Conservation (phyloP, 2,329 filamentous ascomycete species). For the Phialemoniopsis sp. region DNA sequence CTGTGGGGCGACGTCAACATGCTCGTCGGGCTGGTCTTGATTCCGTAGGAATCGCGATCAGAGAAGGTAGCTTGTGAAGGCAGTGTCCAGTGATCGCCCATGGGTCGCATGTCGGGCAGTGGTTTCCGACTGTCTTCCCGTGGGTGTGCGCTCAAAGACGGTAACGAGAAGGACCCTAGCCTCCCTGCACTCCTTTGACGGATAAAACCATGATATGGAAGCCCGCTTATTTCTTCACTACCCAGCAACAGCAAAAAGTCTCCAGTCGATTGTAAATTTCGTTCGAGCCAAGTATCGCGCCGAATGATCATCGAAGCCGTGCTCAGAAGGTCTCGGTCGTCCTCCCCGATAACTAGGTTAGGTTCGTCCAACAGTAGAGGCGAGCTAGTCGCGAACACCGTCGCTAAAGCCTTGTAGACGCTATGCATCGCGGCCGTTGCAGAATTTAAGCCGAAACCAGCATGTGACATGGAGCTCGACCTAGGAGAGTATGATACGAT, state of each 20-base stretch:
- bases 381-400: slow-evolving; percentile 35
- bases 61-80: slow-evolving; percentile 9
- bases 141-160: slow-evolving; percentile 18
- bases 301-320: slow-evolving; percentile 40
- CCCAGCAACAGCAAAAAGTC: slow-evolving; percentile 49
- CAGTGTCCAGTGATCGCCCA: slow-evolving; percentile 29
- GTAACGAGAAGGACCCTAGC: slow-evolving; percentile 22
- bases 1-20: slow-evolving; percentile 24
- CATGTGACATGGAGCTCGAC: slow-evolving; percentile 4
- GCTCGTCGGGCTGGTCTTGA: slow-evolving; percentile 14
- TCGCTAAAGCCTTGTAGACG: slow-evolving; percentile 47
- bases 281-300: slow-evolving; percentile 40
- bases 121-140: slow-evolving; percentile 29
- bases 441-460: slow-evolving; percentile 3
- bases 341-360: slow-evolving; percentile 33
- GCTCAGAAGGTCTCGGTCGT: slow-evolving; percentile 38
- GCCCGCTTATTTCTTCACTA: slow-evolving; percentile 30
- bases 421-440: slow-evolving; percentile 35
- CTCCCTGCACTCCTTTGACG: slow-evolving; percentile 29
- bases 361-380: slow-evolving; percentile 40
- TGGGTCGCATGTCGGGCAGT: slow-evolving; percentile 30
- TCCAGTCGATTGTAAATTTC: slow-evolving; percentile 38
- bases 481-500: slow-evolving; percentile 25
- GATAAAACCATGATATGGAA: slow-evolving; percentile 35
- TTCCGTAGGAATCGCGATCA: slow-evolving; percentile 18